A percentile compares a stretch with the other conserved stretches of the same genome.
These are phyloP conservation scores for Flaveria bidentis DNA, from an alignment of 129 eudicot genomes.

Conservation along the genomic window DNA sequence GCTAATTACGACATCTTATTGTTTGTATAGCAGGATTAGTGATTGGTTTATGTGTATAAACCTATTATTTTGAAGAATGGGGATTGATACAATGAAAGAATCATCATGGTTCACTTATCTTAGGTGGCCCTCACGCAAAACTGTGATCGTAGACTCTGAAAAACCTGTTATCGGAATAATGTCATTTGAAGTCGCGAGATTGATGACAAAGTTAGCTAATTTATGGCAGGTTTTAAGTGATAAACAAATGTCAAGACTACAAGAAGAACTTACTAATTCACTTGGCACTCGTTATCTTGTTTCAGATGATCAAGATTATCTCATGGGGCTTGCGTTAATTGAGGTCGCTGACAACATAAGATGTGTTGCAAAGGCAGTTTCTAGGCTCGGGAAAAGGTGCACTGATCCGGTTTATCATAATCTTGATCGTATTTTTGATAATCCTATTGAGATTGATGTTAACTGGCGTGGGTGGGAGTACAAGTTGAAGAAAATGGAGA, in stretches of 20 bases:
- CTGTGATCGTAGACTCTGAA: slow-evolving; percentile 40
- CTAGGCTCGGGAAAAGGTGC: slow-evolving; percentile 80
- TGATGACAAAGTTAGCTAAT: slow-evolving; percentile 71
- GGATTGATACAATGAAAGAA: slow-evolving; percentile 48
- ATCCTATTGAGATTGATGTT: slow-evolving; percentile 43
- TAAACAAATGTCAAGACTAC: slow-evolving; percentile 51
- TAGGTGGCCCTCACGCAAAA: slow-evolving; percentile 58
- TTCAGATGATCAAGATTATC: slow-evolving; percentile 58
- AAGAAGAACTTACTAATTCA: slow-evolving; percentile 67
- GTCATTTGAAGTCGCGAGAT: slow-evolving; percentile 67
- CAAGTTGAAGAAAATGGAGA: slow-evolving; percentile 84
- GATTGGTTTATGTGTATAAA: slow-evolving; percentile 2
- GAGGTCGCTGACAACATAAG: slow-evolving; percentile 64
- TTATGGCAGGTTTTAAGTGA: slow-evolving; percentile 72
- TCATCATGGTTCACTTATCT: slow-evolving; percentile 60
- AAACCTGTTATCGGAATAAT: slow-evolving; percentile 63
- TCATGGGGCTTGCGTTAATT: slow-evolving; percentile 62
- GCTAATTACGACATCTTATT: slow-evolving; percentile 15
- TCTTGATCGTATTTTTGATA: slow-evolving; percentile 58
- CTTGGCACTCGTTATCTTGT: slow-evolving; percentile 64
- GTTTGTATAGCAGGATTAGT: slow-evolving; percentile 25
- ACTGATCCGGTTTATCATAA: slow-evolving; percentile 53
- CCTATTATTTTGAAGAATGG: slow-evolving; percentile 26
- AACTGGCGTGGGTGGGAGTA: slow-evolving; percentile 84
- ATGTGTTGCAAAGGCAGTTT: slow-evolving; percentile 43